These are phyloP conservation scores for Termitomyces sp. DNA, from an alignment of 768 basidiomycete genomes.

Conservation along the genomic window DNA sequence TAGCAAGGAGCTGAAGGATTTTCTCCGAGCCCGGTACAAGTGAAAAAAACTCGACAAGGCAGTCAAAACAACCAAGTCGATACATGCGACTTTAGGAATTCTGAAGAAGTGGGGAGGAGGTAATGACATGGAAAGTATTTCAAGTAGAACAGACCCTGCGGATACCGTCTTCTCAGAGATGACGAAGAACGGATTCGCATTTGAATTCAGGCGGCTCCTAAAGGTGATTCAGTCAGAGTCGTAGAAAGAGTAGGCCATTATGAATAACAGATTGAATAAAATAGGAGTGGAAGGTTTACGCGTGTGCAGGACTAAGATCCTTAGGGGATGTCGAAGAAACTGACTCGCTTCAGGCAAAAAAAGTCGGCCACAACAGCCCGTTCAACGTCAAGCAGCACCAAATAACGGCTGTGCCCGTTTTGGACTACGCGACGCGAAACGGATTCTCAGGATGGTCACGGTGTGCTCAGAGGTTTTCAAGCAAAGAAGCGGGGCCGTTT, in stretches of 20 bases:
- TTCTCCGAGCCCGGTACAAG: not conserved
- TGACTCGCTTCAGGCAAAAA: too few relatives aligned
- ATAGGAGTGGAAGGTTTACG: not conserved
- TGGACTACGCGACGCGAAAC: not conserved
- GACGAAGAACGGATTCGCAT: not conserved
- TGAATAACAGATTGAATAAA: not conserved
- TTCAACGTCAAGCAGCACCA: not conserved
- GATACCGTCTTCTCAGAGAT: not conserved
- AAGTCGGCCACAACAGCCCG: not conserved
- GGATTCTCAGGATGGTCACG: too few relatives aligned
- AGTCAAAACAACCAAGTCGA: not conserved
- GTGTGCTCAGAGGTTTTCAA: too few relatives aligned
- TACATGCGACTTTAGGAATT: not conserved
- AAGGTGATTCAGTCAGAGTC: not conserved
- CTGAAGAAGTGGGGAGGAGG: too few relatives aligned
- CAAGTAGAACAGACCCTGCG: not conserved
- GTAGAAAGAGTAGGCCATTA: not conserved
- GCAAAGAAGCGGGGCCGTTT: too few relatives aligned
- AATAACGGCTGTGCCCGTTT: not conserved
- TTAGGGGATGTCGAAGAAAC: not conserved
- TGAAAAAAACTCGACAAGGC: not conserved
- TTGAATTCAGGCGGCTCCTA: not conserved
- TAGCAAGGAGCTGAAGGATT: too few relatives aligned
- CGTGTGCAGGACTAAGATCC: not conserved
- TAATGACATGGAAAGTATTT: too few relatives aligned